These are phyloP conservation scores for Yamadazyma phyllophila DNA, from an alignment of 805 yeast species.

Conservation along the genomic window DNA sequence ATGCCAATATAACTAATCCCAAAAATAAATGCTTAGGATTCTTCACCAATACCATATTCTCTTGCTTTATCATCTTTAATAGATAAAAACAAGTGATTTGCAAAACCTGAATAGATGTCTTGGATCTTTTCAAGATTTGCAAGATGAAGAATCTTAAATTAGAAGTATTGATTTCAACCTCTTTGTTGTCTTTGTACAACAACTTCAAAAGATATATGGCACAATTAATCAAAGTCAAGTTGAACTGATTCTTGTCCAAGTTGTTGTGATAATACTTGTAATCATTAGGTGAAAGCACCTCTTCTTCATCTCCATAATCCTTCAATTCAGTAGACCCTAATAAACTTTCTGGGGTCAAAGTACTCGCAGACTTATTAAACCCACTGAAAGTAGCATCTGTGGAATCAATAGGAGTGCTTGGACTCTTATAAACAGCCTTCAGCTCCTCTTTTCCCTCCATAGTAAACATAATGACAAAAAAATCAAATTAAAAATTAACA, in stretches of 20 bases:
- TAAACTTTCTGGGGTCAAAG: constrained; percentile 1
- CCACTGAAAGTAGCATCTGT: background rate
- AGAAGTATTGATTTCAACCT: constrained; percentile 15
- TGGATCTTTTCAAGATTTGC: constrained; percentile 31
- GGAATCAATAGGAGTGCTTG: background rate
- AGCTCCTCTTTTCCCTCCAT: background rate
- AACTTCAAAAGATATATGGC: constrained; percentile 35
- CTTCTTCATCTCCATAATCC: constrained; percentile 5
- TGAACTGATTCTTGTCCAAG: constrained; percentile 40
- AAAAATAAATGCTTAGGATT: constrained; percentile 64
- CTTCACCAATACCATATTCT: constrained; percentile 13
- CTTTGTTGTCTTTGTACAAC: constrained; percentile 22
- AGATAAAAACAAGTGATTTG: constrained; percentile 68
- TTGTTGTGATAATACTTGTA: constrained; percentile 39
- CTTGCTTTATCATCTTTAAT: constrained; percentile 38
- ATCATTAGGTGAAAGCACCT: constrained; percentile 30
- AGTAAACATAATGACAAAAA: background rate
- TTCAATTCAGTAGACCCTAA: constrained; percentile 1
- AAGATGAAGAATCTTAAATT: constrained; percentile 44
- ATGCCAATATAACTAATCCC: constrained; percentile 65
- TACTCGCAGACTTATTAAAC: background rate
- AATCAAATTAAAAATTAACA: background rate
- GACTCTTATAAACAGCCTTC: background rate
- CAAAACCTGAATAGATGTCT: constrained; percentile 56
- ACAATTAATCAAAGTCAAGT: constrained; percentile 36